Conservation (phyloP, 805 yeast genomes). For the Kluyveromyces aestuarii region DNA sequence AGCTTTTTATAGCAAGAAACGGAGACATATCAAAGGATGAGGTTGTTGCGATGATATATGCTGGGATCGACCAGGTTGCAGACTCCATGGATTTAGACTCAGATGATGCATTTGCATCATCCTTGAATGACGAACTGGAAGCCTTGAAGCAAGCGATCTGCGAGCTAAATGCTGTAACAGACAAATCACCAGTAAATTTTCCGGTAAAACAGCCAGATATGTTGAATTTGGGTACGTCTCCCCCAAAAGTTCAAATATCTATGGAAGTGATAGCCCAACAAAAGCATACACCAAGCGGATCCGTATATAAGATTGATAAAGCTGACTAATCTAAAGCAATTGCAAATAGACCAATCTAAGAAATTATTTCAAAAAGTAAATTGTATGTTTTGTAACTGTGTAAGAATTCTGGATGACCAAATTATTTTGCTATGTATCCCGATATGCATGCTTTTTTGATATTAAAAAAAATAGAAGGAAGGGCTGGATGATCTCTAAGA, state of each 20-base stretch:
- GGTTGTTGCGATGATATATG: neutral
- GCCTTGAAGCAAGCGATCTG: slow-evolving; percentile 16
- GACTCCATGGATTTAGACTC: neutral
- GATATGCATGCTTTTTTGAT: too few species aligned
- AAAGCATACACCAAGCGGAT: neutral
- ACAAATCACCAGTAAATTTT: neutral
- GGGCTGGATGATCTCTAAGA: too few species aligned
- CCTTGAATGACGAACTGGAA: slow-evolving; percentile 11
- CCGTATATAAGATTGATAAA: neutral
- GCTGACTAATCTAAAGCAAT: neutral
- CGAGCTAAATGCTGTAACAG: slow-evolving; percentile 6
- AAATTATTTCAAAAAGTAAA: too few species aligned
- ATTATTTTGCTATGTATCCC: too few species aligned
- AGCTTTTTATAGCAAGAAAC: neutral
- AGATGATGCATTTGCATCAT: neutral
- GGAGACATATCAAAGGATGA: neutral
- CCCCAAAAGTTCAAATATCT: slow-evolving; percentile 22
- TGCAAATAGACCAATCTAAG: neutral
- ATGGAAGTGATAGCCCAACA: slow-evolving; percentile 3
- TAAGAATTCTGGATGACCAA: too few species aligned
- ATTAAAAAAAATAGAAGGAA: too few species aligned
- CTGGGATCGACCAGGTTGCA: neutral
- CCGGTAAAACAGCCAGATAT: slow-evolving; percentile 7
- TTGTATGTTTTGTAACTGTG: too few species aligned
- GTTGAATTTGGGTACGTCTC: slow-evolving; percentile 17